Base-by-base conservation (phyloP, 2,329 filamentous ascomycete species). In the Pseudopyricularia cyperi region DNA sequence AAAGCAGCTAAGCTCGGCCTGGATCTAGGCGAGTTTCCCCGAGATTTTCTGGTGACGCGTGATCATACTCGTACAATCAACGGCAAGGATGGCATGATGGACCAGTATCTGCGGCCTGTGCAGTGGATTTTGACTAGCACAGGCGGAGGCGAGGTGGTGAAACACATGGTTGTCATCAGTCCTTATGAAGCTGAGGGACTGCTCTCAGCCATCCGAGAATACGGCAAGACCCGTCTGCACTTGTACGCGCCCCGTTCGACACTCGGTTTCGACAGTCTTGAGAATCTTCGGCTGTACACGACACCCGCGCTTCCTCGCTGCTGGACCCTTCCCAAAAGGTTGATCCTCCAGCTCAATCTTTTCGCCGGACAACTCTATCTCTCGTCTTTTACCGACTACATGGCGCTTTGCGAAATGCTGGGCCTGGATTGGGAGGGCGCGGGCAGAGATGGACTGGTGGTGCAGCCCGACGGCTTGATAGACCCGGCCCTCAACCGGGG, bases 291-390 rank as follows among this genome's bases (percentile, higher is more conserved):
- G 1, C 64, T 80, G 1, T 75, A 69, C 57, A 67, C 62, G 1
- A 52, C 72, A 1, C 68, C 70, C 1, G 35, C 44, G 1, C 37
- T 61, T 0, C 53, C 55, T 2, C 7, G 1, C 0, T 33, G 14
- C 1, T 28, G 55, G 58, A 19, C 54, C 47, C 7, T 52, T 62
- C 4, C 59, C 56, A 12, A 61, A 57, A n/a, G 50, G 1, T 58
- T 76, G 0, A 61, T 66, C 0, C 63, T 69, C 0, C 69, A 78
- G 52, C 69, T 88, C 0, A 83, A 84, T 44, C 64, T 88, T 0
- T 87, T 89, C 52, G 70, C 85, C 0, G 85, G 84, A 0, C 80
- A 85, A 52, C 68, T 87, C 0, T 88, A 87, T 57, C 9, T 87
- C 9, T 62, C 60, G 0, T 72, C 68, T 0, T 76, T 71, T 44